These are phyloP conservation scores for Chrysosporium queenslandicum DNA, from an alignment of 2,329 filamentous ascomycete genomes.

Conservation along the genomic window DNA sequence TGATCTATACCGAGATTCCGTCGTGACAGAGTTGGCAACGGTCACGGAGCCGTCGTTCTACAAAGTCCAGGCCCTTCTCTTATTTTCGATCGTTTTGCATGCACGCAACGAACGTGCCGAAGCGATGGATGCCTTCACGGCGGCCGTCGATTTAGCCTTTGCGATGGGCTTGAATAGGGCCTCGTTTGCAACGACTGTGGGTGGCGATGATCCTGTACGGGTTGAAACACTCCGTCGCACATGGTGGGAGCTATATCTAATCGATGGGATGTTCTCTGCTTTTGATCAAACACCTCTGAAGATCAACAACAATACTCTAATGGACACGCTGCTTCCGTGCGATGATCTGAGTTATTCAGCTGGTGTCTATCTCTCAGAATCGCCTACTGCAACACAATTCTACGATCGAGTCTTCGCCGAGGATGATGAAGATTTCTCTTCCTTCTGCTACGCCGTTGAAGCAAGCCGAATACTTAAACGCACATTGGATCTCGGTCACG, in stretches of 20 bases:
- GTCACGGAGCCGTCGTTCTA: conserved; percentile 44
- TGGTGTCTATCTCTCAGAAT: conserved; percentile 47
- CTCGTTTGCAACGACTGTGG: conserved; percentile 55
- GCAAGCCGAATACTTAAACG: conserved; percentile 67
- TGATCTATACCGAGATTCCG: conserved; percentile 35
- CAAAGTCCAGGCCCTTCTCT: conserved; percentile 66
- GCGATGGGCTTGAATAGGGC: conserved; percentile 65
- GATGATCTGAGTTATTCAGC: conserved; percentile 58
- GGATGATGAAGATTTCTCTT: conserved; percentile 61
- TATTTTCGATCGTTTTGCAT: conserved; percentile 69
- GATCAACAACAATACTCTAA: conserved; percentile 59
- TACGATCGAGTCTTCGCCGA: conserved; percentile 66
- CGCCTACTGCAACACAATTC: conserved; percentile 61
- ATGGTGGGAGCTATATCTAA: conserved; percentile 80
- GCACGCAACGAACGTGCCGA: conserved; percentile 61
- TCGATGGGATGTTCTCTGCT: conserved; percentile 74
- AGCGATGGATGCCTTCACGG: conserved; percentile 55
- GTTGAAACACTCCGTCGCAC: conserved; percentile 81
- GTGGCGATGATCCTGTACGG: conserved; percentile 54
- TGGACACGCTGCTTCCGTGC: conserved; percentile 66
- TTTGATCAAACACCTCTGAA: conserved; percentile 43
- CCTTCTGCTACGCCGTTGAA: conserved; percentile 74
- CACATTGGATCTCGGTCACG: conserved; percentile 47
- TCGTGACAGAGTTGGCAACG: conserved; percentile 26
- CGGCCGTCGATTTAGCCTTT: conserved; percentile 61